Evolutionary conservation across 2,329 filamentous ascomycete species (phyloP), one percentile per base, ranked within the genome.

Genomic region (Fusarium longipes): DNA sequence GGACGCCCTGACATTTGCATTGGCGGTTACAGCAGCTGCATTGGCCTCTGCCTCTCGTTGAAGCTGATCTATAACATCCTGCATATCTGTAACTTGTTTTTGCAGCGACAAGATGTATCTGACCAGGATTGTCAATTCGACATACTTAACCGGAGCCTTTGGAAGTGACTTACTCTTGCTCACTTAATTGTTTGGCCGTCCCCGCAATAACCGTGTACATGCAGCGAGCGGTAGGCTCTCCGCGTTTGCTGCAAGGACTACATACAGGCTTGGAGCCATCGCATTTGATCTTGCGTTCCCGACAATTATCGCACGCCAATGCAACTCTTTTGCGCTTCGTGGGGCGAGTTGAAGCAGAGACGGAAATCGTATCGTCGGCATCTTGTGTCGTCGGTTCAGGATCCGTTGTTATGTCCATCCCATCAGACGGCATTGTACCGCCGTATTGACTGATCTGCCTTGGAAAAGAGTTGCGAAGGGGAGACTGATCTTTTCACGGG

Each of bases 291-390:
- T 60, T 60, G 4, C 57, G 55, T 1, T 60, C 57, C 3, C 57
- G 55, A 17, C 57, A 60, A 4, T 15, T 44, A 3, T 60, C 57
- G 6, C 57, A 60, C 11, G 57, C 57, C 36, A 60, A 52, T 8
- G 57, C 57, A 6, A 60, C 57, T 6, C 55, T 32, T 12, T 52
- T 60, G 2, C 57, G 44, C 1, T 60, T 60, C 1, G 43, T 4
- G 0, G 56, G 35, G 1, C 56, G 56, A 0, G 62, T 52, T 65
- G 24, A 39, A n/a, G 30, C 6, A 7, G 44, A 33, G 6, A 24
- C 44, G 2, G 30, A 33, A 1, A 35, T 35, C 18, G 44, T 25
- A 27, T 33, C 32, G 8, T 48, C 44, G 15, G 44, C 20, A 25
- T 35, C 44, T 15, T 35, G 44, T 1, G 3, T 33, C 15, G 12